Evolutionary conservation across 2,329 filamentous ascomycete species (phyloP).

Genomic region (Thielaviopsis musarum): DNA sequence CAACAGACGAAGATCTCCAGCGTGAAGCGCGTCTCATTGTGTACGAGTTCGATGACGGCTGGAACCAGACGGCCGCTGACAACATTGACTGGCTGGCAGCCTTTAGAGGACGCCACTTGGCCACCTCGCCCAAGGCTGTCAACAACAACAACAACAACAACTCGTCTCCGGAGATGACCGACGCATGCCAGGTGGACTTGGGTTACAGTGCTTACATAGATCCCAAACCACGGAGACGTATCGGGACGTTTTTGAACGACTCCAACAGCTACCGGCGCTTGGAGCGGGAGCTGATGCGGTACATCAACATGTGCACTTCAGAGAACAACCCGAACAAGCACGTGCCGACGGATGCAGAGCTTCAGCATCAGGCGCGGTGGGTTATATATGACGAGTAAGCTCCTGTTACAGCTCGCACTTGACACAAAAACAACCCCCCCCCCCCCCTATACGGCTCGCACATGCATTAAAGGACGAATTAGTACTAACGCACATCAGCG

Average conservation of each 20-base stretch:
- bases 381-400: slow-evolving; percentile 44
- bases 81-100: slow-evolving; percentile 34
- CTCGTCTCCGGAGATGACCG: background rate
- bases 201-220: background rate
- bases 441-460: no score
- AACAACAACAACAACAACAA: background rate
- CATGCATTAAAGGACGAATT: background rate
- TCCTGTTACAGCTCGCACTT: background rate
- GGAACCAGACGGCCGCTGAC: slow-evolving; percentile 47
- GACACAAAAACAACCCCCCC: no score
- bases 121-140: slow-evolving; percentile 12
- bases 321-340: slow-evolving; percentile 43
- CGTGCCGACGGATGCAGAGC: slow-evolving; percentile 41
- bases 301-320: slow-evolving; percentile 35
- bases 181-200: background rate
- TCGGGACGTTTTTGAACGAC: slow-evolving; percentile 34
- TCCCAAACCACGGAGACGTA: background rate
- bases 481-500: slow-evolving; percentile 22
- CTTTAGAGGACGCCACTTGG: slow-evolving; percentile 32
- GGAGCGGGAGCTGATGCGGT: slow-evolving; percentile 35
- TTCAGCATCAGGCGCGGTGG: slow-evolving; percentile 48
- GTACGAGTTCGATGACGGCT: slow-evolving; percentile 43
- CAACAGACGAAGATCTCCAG: slow-evolving; percentile 38
- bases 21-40: slow-evolving; percentile 42
- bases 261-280: slow-evolving; percentile 43